These are phyloP conservation scores for Gymnopilus dilepis DNA, from an alignment of 768 basidiomycete genomes.

Conservation along the genomic window DNA sequence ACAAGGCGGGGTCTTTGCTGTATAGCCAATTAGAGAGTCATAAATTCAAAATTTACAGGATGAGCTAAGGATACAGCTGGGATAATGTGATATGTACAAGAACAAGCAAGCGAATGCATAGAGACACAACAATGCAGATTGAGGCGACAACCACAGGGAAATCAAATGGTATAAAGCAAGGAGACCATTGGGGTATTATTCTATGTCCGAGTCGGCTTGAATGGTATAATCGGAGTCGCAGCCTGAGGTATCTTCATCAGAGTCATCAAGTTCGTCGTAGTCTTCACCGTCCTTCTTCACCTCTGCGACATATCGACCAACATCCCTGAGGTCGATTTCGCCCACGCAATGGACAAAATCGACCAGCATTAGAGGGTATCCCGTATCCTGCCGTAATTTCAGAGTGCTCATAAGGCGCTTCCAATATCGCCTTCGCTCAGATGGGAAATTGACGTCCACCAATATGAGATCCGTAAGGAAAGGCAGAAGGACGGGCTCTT, in stretches of 20 bases:
- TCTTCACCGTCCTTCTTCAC: conserved; percentile 22
- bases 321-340: neutral
- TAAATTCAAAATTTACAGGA: neutral
- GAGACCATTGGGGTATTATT: neutral
- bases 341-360: conserved; percentile 20
- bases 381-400: conserved; percentile 17
- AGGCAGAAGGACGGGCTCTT: conserved; percentile 11
- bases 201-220: conserved; percentile 14
- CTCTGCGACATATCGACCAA: conserved; percentile 15
- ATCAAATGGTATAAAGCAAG: neutral
- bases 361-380: conserved; percentile 16
- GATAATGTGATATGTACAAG: neutral
- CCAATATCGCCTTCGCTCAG: conserved; percentile 19
- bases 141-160: neutral
- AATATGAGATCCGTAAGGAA: conserved; percentile 18
- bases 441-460: conserved; percentile 16
- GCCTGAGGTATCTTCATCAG: conserved; percentile 6
- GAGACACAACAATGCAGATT: neutral
- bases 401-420: conserved; percentile 17
- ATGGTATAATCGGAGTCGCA: conserved; percentile 26
- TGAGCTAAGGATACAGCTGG: neutral
- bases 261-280: conserved; percentile 9
- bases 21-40: too few relatives aligned
- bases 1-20: too few relatives aligned
- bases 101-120: neutral